Evolutionary conservation across 2,329 filamentous ascomycete genomes (phyloP).

Genomic region (Alternaria ethzedia): DNA sequence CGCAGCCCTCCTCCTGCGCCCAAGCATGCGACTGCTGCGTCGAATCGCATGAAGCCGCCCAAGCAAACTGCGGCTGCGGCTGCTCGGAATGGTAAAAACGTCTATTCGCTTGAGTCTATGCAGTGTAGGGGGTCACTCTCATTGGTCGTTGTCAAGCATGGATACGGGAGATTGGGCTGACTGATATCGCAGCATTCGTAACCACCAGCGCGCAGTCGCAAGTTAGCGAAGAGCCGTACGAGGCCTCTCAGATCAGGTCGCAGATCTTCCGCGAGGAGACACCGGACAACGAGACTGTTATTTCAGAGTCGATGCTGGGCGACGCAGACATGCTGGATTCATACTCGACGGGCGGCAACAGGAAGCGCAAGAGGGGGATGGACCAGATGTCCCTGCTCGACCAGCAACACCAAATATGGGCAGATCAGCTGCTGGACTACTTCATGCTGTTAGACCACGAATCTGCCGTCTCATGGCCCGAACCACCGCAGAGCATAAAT

Average conservation of each 20-base stretch:
- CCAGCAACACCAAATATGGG: conserved; percentile 87
- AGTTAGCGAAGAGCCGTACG: conserved; percentile 65
- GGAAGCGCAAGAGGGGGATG: conserved; percentile 80
- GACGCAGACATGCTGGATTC: conserved; percentile 80
- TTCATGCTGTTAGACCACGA: conserved; percentile 87
- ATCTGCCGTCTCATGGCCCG: conserved; percentile 71
- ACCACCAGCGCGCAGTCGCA: conserved; percentile 43
- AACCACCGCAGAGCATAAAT: conserved; percentile 84
- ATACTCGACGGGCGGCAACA: conserved; percentile 56
- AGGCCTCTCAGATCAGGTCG: conserved; percentile 65
- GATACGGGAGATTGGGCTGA: conserved; percentile 1
- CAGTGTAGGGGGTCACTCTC: conserved; percentile 31
- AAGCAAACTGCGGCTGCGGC: conserved; percentile 67
- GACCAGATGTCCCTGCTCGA: conserved; percentile 71
- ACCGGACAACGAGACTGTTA: conserved; percentile 81
- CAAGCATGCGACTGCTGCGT: conserved; percentile 75
- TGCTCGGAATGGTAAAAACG: conserved; percentile 33
- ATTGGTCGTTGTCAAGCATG: conserved; percentile 1
- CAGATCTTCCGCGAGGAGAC: conserved; percentile 76
- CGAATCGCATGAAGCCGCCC: conserved; percentile 79
- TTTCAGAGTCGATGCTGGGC: conserved; percentile 82
- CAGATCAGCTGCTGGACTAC: conserved; percentile 93
- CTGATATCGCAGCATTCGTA: conserved; percentile 24
- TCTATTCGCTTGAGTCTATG: conserved; percentile 39
- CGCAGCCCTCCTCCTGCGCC: conserved; percentile 91